Evolutionary conservation across 1,284 basidiomycete species (phyloP).

Genomic region (Psilocybe mexicana): DNA sequence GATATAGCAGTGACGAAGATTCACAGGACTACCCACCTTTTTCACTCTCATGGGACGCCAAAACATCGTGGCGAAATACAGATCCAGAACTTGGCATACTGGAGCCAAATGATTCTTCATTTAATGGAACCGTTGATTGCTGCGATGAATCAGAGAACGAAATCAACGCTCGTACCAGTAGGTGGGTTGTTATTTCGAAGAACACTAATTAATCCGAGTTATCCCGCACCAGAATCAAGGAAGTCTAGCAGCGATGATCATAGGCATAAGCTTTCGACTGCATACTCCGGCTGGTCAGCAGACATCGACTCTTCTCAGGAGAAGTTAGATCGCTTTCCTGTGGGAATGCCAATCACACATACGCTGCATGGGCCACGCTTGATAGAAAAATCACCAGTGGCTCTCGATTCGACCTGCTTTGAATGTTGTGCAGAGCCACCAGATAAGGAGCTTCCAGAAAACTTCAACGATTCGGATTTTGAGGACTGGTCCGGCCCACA

Average conservation of each 20-base stretch:
- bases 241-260: not conserved
- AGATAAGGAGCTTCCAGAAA: not conserved
- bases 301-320: conserved; percentile 23
- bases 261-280: not conserved
- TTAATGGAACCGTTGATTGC: no score
- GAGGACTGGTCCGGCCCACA: not conserved
- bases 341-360: conserved; percentile 16
- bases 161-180: no score
- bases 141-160: not conserved
- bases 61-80: not conserved
- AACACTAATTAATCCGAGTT: not conserved
- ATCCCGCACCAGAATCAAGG: not conserved
- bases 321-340: conserved; percentile 17
- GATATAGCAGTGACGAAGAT: not conserved
- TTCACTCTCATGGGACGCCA: not conserved
- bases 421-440: not conserved
- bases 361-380: conserved; percentile 5
- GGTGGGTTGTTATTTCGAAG: no score
- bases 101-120: not conserved
- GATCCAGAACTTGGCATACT: not conserved
- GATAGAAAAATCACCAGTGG: not conserved
- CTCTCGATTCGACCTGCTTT: conserved; percentile 2
- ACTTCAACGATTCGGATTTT: not conserved
- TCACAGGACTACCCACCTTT: not conserved
- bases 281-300: conserved; percentile 22